Base-by-base conservation (phyloP, 2,329 filamentous ascomycete species). In the Fusarium succisae region DNA sequence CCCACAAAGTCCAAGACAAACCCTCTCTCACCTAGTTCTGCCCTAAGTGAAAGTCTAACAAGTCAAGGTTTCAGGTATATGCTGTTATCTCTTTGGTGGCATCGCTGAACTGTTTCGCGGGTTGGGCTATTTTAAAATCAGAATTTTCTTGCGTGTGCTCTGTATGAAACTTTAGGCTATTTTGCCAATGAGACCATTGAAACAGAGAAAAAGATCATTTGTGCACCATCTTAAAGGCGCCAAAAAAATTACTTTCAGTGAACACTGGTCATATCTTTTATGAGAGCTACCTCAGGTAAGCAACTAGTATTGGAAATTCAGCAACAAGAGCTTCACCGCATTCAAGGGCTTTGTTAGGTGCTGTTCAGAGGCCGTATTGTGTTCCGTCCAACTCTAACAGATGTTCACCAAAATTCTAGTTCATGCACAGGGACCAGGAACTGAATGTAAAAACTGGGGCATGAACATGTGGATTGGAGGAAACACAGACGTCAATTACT, bases 401-500 rank as follows among this genome's bases (percentile, higher is more conserved):
- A 18, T 51, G 47, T 32, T 32, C 28, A 5, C 22, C 3, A 18
- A 13, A 20, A 6, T 9, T 32, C 5, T 7, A 5, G 3, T 13
- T 17, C 11, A 17, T 14, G 11, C 5, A 32, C 28, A 18, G 22
- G 10, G 12, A 35, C 4, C 17, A 35, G 15, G n/a, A 13, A 8
- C 8, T 32, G 24, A 28, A 7, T 10, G 1, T 13, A 45, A 7
- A 35, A 35, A 35, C 32, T 35, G 32, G 32, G 1, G 10, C 9
- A 30, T 50, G 10, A 30, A 30, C 14, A n/a, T 12, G 17, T 37
- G 1, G 3, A 37, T 37, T 37, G 7, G 10, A 8, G 20, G 22
- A 4, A n/a, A 24, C 3, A 15, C 32, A 0, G 7, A 24, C 8
- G 8, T 8, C 8, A 8, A 4, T 1, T 6, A 32, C 3, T 7